Conservation (phyloP, 2,329 filamentous ascomycete genomes). For the Oidium heveae region DNA sequence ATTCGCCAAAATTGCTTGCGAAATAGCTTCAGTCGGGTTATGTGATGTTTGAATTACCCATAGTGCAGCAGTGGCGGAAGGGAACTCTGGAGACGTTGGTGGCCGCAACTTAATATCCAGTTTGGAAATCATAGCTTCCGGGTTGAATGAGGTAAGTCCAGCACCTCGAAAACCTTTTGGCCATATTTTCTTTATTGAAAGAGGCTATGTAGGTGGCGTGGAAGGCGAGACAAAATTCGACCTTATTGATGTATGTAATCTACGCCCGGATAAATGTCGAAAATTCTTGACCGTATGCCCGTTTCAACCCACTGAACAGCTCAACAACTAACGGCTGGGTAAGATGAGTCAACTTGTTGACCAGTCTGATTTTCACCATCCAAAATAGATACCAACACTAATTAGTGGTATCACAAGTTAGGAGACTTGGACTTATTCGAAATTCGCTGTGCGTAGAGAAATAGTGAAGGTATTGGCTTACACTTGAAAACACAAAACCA, state of each 20-base stretch:
- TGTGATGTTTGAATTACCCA: too few relatives aligned
- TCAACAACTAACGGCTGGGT: conserved; percentile 16
- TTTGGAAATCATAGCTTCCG: not conserved
- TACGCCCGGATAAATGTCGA: too few relatives aligned
- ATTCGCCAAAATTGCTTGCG: too few relatives aligned
- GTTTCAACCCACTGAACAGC: conserved; percentile 15
- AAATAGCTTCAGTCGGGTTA: too few relatives aligned
- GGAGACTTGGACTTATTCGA: not conserved
- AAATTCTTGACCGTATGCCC: not conserved
- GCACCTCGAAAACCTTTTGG: not conserved
- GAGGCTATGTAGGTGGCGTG: not conserved
- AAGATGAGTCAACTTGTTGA: conserved; percentile 7
- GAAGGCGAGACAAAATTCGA: not conserved
- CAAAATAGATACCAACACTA: not conserved
- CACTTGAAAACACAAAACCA: not conserved
- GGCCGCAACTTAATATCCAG: not conserved
- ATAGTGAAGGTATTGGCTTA: not conserved
- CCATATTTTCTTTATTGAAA: not conserved
- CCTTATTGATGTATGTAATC: not conserved
- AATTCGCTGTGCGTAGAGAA: not conserved
- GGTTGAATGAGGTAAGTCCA: not conserved
- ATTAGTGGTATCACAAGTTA: not conserved
- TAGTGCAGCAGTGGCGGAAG: too few relatives aligned
- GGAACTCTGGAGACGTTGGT: not conserved
- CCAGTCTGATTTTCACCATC: not conserved